These are phyloP conservation scores for Phytopythium delawarense DNA, from an alignment of 352 stramenopile species.

Conservation along the genomic window DNA sequence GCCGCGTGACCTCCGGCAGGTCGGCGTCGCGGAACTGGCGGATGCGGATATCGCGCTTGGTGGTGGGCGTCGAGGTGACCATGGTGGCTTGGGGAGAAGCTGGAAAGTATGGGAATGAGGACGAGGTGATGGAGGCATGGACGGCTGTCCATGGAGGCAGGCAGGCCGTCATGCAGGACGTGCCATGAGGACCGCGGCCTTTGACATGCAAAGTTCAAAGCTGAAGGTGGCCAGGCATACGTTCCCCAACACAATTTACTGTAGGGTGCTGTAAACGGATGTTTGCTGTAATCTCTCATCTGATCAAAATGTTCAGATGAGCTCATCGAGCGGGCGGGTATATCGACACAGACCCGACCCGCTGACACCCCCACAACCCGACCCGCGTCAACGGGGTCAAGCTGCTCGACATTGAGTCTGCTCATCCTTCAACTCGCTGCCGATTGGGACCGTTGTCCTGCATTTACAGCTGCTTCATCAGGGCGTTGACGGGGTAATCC, in stretches of 20 bases:
- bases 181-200: not conserved
- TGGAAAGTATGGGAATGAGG: constrained; percentile 1
- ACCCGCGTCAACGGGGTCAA: not conserved
- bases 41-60: constrained; percentile 12
- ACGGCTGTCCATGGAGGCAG: too few species aligned
- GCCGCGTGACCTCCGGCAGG: constrained; percentile 20
- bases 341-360: not conserved
- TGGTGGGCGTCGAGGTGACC: not conserved
- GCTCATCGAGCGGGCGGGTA: not conserved
- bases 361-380: not conserved
- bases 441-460: too few species aligned
- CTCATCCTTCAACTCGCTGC: too few species aligned
- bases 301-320: not conserved
- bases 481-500: constrained; percentile 18
- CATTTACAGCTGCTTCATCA: constrained; percentile 17
- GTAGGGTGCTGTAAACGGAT: not conserved
- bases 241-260: not conserved
- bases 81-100: not conserved
- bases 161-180: too few species aligned
- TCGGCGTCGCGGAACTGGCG: constrained; percentile 30
- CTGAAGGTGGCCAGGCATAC: not conserved
- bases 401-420: too few species aligned
- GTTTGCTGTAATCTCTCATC: not conserved
- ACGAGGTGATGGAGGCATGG: not conserved
- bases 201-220: not conserved